Evolutionary conservation across 192 early-diverging fungal genomes (phyloP), one percentile per base, ranked within the genome.

Genomic region (Cetraspora pellucida): DNA sequence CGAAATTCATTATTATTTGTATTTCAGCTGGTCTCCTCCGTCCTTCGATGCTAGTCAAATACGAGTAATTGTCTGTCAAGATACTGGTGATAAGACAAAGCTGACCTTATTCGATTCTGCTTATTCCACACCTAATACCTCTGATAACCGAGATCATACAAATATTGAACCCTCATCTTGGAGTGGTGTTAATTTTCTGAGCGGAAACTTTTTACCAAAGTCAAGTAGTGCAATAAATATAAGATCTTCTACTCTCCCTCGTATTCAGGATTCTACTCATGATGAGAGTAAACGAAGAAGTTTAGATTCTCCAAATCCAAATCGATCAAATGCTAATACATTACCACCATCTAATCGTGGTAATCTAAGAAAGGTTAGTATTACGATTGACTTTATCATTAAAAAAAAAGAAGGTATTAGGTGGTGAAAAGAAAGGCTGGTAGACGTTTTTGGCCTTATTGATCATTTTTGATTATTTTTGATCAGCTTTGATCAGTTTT

Each of bases 21-120:
- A 11, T 14, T 27, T 58, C 17, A 74, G 72, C 43, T 74, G 72
- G 72, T 74, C 72, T 37, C 72, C 72, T 8, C 72, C 72, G 27
- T 6, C 54, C 37, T 45, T 74, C 23, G 23, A 60, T 60, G 8
- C 57, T n/a, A 57, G 25, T 8, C 72, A 74, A 59, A 54, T 76
- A 17, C 74, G 74, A 23, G 28, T 76, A 10, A 64, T 76, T 44
- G n/a, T 76, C 16, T 76, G 74, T 54, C 74, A 76, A 66, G 74
- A 76, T 45, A 76, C 74, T 10, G 74, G 74, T 0, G 74, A 66
- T 45, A 76, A 76, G 37, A n/a, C 63, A 21, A 76, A 76, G 52
- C 45, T 76, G 5, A 76, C 74, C 2, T 47, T 76, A 21, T 76
- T 54, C 43, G 74, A 76, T 49, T 76, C 74, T 16, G 63, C 74